Base-by-base conservation (phyloP, 805 yeast species). In the Osmozyma mogii region DNA sequence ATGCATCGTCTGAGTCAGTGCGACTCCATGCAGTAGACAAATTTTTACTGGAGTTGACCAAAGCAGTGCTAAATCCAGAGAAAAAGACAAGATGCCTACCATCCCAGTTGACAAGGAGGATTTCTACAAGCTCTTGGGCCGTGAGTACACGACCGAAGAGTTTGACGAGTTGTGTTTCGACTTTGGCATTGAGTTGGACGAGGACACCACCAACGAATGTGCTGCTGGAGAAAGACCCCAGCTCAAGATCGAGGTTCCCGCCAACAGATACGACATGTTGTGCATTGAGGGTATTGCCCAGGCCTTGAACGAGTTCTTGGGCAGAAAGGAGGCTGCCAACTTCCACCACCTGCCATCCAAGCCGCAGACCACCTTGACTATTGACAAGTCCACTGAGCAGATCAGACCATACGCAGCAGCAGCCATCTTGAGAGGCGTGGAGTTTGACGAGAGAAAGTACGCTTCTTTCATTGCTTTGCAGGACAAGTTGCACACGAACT, bases 241-340 rank as follows among this genome's bases (percentile, higher is more conserved):
- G 60, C 71, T 84, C 49, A 92, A 92, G 64, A 85, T 92, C 50
- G 99, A 92, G 58, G 78, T 94, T 41, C 96, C 96, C 35, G 99
- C 99, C 39, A 92, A 92, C 65, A 82, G 99, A 69, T 94, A 92
- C 53, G 99, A 92, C 57, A 77, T 92, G 88, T 75, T 92, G 43
- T 94, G 98, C 68, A 82, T 87, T 46, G 99, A 92, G 62, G 99
- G 99, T 52, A 87, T 92, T 58, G 87, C 96, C 1, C 94, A 85
- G 52, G 89, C 97, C 1, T 67, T 92, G 52, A 87, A 87, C 50
- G 94, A 88, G 54, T 92, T 84, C 52, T 68, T 89, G 47, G 95
- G 94, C 21, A 75, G 72, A 36, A 46, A 56, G 5, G 52, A 60
- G 27, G 65, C 81, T 24, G 96, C 98, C 29, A 56, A 61, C 17